Evolutionary conservation across 2,329 filamentous ascomycete species (phyloP), one percentile per base, ranked within the genome.

Genomic region (Fusarium scirpi): DNA sequence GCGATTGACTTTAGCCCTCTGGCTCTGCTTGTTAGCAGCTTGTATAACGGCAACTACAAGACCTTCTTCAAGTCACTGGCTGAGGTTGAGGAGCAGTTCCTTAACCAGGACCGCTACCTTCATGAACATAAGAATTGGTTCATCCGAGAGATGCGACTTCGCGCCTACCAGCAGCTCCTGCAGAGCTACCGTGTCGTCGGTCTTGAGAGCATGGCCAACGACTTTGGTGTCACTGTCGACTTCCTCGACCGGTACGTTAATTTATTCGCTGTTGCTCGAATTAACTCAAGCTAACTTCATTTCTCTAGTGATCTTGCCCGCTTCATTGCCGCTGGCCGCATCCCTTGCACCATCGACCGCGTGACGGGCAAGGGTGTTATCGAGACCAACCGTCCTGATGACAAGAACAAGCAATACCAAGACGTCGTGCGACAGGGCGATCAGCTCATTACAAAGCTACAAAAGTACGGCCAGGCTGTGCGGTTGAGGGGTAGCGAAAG

Each of bases 351-450:
- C 25, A 98, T 99, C 76, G 96, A 99, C 83, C 93, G 96, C 58
- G 96, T 99, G 71, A 93, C 94, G 64, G 96, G 95, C 73, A 96
- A 97, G 81, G 95, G 95, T 55, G 92, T 98, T 74, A 98, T 99
- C 76, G 96, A 98, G 87, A 99, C 96, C 46, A 98, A 98, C 84
- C 89, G 96, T 58, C 94, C 95, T 11, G 96, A 98, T 80, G 94
- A 97, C 85, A 99, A 99, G 90, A 98, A 98, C 87, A 98, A 97
- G 88, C 96, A 99, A 84, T 99, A 99, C 83, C 92, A 94, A 76
- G 96, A 99, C 76, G 94, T 98, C 40, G 94, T 99, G 67, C 96
- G 96, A 84, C 96, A 98, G 80, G 96, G 96, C 32, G 96, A 99
- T 81, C 93, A 97, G 82, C 87, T 99, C 69, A 98, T 99, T 80